Evolutionary conservation across 228 moss, liverwort and hornwort species (phyloP), one percentile per base, ranked within the genome.

Genomic region (Sphagnum fallax): DNA sequence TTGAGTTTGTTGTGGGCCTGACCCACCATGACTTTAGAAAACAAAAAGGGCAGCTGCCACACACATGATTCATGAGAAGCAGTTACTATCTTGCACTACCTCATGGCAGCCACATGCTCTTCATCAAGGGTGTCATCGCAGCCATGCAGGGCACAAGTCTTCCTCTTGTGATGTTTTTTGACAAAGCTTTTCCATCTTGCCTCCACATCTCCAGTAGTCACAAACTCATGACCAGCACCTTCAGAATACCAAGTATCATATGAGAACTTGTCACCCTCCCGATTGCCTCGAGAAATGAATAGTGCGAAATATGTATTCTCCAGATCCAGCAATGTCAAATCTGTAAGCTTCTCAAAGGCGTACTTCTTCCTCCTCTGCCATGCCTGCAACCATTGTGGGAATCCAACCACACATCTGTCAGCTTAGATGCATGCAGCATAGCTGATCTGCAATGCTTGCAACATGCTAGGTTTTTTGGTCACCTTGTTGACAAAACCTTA

Each of bases 321-420:
- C 64, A 86, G 71, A 65, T 86, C 86, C 13, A 86, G 79, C 4
- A 86, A 72, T 50, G 86, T 82, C 10, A 86, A 82, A 61, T 86
- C 86, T 66, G 86, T 86, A 53, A 86, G 75, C 72, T 86, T 86
- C 69, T 86, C 86, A 14, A 86, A 86, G 15, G 86, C 86, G 3
- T 86, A 86, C 69, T 86, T 86, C 82, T 86, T 86, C 71, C 86
- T 80, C 69, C 86, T 75, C 82, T 86, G 86, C 86, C 86, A 86
- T 58, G 86, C 86, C 86, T 85, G 66, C 0, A 0, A 18, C 61
- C 12, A 32, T 32, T 2, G 32, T 32, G 32, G 32, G 32, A 32
- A 32, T 32, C 32, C 32, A 32, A 32, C 32, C 32, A 32, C 32
- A 32, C 2, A 32, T 32, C 32, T 32, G 32, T 32, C 32, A 32